These are phyloP conservation scores for Coemansia pectinata DNA, from an alignment of 192 early-diverging fungal species.

Conservation along the genomic window DNA sequence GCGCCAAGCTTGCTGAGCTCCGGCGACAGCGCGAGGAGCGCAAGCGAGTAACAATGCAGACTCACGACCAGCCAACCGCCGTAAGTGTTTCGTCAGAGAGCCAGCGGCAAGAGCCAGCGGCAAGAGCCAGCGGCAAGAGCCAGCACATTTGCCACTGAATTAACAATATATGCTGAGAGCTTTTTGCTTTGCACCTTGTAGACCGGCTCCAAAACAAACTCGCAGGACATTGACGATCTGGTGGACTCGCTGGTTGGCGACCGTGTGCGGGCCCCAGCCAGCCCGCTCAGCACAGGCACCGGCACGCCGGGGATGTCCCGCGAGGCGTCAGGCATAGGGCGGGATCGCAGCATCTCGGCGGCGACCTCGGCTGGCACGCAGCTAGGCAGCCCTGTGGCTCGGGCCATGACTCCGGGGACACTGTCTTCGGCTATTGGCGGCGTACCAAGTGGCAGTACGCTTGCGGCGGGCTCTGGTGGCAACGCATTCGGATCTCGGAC, in stretches of 20 bases:
- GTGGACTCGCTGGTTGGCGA: constrained; percentile 80
- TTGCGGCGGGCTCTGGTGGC: constrained; percentile 2
- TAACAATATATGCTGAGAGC: background rate
- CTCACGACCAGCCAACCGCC: constrained; percentile 25
- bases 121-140: background rate
- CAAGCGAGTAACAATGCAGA: constrained; percentile 40
- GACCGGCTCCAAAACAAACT: constrained; percentile 34
- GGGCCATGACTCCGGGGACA: constrained; percentile 17
- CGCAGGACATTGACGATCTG: constrained; percentile 82
- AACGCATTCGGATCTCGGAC: background rate
- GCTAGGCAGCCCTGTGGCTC: constrained; percentile 25
- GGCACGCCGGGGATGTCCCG: constrained; percentile 16
- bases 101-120: background rate
- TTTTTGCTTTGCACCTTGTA: constrained; percentile 3
- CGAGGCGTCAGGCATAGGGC: constrained; percentile 16
- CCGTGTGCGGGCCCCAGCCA: constrained; percentile 18
- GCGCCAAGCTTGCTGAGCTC: constrained; percentile 88
- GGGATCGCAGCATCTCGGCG: constrained; percentile 42
- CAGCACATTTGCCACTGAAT: background rate
- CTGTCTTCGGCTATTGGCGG: background rate
- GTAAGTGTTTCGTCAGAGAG: constrained; percentile 16
- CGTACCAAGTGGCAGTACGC: background rate
- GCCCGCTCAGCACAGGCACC: constrained; percentile 8
- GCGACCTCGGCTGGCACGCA: constrained; percentile 39
- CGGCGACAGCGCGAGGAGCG: constrained; percentile 80